Base-by-base conservation (phyloP, 176 grass and related monocot genomes). In the Carex scoparia region DNA sequence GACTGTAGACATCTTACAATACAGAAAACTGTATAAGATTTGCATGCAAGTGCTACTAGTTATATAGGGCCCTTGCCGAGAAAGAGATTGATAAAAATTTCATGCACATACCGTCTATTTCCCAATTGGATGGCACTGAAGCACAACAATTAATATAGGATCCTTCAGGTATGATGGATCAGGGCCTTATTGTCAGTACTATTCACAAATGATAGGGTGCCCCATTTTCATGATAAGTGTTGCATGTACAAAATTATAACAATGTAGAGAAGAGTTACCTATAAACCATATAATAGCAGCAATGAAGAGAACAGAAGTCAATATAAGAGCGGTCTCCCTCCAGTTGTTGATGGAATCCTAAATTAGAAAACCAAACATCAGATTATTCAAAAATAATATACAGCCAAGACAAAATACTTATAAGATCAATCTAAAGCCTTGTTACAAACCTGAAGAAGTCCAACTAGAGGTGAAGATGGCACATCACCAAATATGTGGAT, bases 401-500 rank as follows among this genome's bases (percentile, higher is more conserved):
- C 2, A 9, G 32, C 28, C 54, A 46, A 31, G 54, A 61, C n/a
- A 30, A 74, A 77, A 57, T 79, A 35, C 2, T 56, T 35, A 7
- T 16, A 57, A 79, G 30, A 58, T 58, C 23, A 16, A 79, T 28
- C 49, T 79, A 35, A 58, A 58, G 23, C 51, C 14, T 58, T 6
- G 19, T 65, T 70, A 81, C 85, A 59, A 85, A 99, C 96, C 96
- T 99, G 88, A 81, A 99, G 79, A 91, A 95, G 46, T 46, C 96
- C 96, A 87, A 99, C 96, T 62, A 99, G 79, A 79, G 96, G 96
- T 61, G 96, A 95, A 81, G 96, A 99, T 73, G 96, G 96, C 46
- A 99, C 96, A 80, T 99, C 96, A 74, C 96, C 96, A 76, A 99
- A 99, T 94, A 99, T 94, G 86, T 99, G 96, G 78, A 99, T 99